Percentiles rank a stretch among this genome's conserved stretches.
Conservation (phyloP, 306 rosid species). For the Benincasa hispida region DNA sequence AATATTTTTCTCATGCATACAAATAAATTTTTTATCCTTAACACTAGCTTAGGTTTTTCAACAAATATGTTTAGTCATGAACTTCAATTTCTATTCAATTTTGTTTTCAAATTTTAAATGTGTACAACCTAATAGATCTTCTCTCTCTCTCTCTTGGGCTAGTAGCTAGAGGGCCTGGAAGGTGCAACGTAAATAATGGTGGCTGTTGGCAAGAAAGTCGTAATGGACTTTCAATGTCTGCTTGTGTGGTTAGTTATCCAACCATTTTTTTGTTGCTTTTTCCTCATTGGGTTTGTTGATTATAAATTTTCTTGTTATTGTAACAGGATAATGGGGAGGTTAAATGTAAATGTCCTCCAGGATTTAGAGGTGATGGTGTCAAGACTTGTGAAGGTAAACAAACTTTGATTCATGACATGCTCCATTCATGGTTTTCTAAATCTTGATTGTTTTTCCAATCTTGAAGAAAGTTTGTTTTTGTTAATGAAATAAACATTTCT, state of each 20-base stretch:
- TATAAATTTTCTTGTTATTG: conserved; percentile 7
- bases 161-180: conserved; percentile 88
- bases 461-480: neutral
- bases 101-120: neutral
- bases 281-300: neutral
- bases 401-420: neutral
- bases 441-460: neutral
- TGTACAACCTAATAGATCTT: neutral
- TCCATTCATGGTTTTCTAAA: neutral
- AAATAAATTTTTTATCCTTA: neutral
- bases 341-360: conserved; percentile 76
- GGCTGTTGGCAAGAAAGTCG: conserved; percentile 94
- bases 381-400: conserved; percentile 69
- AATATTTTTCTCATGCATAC: neutral
- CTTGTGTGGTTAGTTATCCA: conserved; percentile 53
- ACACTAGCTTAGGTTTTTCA: neutral
- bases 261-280: neutral
- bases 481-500: neutral
- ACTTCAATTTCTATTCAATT: neutral
- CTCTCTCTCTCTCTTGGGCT: conserved; percentile 17
- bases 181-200: conserved; percentile 93
- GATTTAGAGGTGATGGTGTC: conserved; percentile 89
- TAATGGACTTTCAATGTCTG: conserved; percentile 72
- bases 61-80: neutral
- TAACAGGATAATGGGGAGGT: conserved; percentile 66